Evolutionary conservation across 306 rosid species (phyloP).

Genomic region (Inga leiocalycina): DNA sequence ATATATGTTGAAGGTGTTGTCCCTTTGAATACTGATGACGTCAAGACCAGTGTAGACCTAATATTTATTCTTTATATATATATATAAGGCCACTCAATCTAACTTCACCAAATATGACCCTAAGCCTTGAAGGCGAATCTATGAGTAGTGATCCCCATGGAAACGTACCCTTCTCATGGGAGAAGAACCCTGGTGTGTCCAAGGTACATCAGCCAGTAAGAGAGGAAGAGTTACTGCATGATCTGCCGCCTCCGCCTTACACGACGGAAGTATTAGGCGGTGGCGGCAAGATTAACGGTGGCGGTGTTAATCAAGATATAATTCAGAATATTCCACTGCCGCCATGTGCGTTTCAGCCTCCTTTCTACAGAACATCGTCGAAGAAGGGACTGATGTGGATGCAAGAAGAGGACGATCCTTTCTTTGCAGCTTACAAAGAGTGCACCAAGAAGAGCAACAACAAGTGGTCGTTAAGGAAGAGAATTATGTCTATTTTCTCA

Average conservation of each 20-base stretch:
- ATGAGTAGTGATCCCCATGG: conserved; percentile 22
- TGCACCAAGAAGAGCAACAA: conserved; percentile 41
- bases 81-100: neutral
- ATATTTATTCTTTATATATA: neutral
- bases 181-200: conserved; percentile 67
- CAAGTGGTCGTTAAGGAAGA: conserved; percentile 19
- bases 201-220: conserved; percentile 24
- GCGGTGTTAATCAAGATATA: conserved; percentile 34
- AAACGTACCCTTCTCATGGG: conserved; percentile 79
- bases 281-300: neutral
- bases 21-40: neutral
- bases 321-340: conserved; percentile 67
- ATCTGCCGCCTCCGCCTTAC: conserved; percentile 68
- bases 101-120: neutral
- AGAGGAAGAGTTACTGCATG: conserved; percentile 24
- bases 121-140: neutral
- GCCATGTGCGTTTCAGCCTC: conserved; percentile 66
- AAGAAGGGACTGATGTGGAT: conserved; percentile 38
- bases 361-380: conserved; percentile 39
- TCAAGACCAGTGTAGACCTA: neutral
- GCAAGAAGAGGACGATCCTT: conserved; percentile 50
- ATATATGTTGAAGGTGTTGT: conserved; percentile 26
- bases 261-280: conserved; percentile 8
- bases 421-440: conserved; percentile 55
- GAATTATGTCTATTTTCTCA: conserved; percentile 28